phyloP scores from a whole-genome alignment of 129 eudicot genomes.

The Flaveria bidentis region DNA sequence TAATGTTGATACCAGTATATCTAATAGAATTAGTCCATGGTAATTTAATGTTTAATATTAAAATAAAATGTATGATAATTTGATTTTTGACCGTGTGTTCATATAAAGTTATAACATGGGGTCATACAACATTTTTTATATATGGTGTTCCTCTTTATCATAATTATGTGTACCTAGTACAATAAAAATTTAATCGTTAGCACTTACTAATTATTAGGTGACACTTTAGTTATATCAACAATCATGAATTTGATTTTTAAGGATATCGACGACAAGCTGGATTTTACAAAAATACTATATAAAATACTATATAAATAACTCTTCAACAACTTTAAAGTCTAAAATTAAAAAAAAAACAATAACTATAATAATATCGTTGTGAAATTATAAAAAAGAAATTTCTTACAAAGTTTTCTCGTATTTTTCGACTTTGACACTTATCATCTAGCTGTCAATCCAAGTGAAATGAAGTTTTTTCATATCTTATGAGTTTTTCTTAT shows the following conservation, averaged over 20 bases:
- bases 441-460: neutral
- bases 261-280: neutral
- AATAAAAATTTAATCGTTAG: constrained; percentile 8
- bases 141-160: neutral
- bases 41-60: neutral
- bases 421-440: too few relatives aligned
- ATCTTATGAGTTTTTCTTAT: neutral
- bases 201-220: constrained; percentile 1
- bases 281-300: neutral
- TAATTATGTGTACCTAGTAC: constrained; percentile 26
- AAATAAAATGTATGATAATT: constrained; percentile 6
- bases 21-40: neutral
- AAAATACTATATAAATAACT: neutral
- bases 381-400: too few relatives aligned
- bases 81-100: constrained; percentile 6
- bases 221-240: constrained; percentile 22
- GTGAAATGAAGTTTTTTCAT: neutral
- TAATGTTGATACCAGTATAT: constrained; percentile 12
- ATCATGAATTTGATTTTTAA: constrained; percentile 16
- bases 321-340: too few relatives aligned
- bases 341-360: too few relatives aligned
- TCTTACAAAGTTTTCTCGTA: too few relatives aligned
- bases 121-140: neutral
- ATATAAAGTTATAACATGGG: constrained; percentile 26
- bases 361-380: too few relatives aligned